phyloP scores from a whole-genome alignment of 192 early-diverging fungal species.

The Piromyces finnis region DNA sequence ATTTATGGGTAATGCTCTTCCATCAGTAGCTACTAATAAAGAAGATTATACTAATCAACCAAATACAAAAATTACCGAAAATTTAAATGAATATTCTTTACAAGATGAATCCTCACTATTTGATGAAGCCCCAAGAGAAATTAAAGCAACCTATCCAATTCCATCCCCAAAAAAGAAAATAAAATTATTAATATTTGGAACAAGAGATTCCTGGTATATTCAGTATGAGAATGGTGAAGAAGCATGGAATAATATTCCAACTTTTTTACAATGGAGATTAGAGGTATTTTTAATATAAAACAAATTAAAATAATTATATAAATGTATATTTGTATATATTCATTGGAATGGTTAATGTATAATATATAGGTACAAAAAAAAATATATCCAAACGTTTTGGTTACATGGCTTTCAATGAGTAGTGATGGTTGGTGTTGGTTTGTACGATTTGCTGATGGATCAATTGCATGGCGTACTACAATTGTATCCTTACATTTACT shows the following conservation, averaged over 20 bases:
- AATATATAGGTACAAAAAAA: not conserved
- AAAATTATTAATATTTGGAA: not conserved
- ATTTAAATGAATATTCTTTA: not conserved
- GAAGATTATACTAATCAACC: not conserved
- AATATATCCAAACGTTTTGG: not conserved
- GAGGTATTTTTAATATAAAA: not conserved
- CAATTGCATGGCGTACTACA: not conserved
- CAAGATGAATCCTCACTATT: not conserved
- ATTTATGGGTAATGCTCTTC: not conserved
- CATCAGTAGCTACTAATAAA: not conserved
- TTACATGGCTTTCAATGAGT: not conserved
- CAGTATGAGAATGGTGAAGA: not conserved
- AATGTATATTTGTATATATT: too few species aligned
- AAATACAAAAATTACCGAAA: not conserved
- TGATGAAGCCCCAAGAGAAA: not conserved
- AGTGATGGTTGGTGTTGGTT: not conserved
- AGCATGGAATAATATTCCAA: not conserved
- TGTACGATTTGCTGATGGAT: not conserved
- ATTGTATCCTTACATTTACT: not conserved
- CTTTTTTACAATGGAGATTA: not conserved
- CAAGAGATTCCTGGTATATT: not conserved
- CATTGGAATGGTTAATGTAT: too few species aligned
- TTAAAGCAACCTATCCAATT: not conserved
- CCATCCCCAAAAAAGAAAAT: not conserved
- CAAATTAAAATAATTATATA: too few species aligned